Percentiles rank a stretch among this genome's conserved stretches.
Conservation (phyloP, 768 basidiomycete species). For the Amanita pallidorosea region DNA sequence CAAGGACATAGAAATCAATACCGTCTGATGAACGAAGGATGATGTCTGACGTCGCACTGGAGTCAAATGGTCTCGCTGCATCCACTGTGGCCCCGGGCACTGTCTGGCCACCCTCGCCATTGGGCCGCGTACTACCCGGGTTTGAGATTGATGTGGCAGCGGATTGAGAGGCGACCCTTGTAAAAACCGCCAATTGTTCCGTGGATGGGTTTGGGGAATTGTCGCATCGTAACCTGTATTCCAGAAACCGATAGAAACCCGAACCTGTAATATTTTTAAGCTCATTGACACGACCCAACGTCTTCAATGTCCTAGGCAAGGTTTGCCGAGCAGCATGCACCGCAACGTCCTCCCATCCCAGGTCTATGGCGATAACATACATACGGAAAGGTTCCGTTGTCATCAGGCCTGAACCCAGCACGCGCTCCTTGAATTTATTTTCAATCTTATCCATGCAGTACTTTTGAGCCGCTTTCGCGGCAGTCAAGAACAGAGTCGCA, state of each 20-base stretch:
- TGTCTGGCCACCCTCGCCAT: no score
- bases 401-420: background rate
- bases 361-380: background rate
- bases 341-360: background rate
- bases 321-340: background rate
- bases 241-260: background rate
- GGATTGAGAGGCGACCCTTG: background rate
- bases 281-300: background rate
- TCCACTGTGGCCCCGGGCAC: background rate
- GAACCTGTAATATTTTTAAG: background rate
- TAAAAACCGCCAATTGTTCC: background rate
- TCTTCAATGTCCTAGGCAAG: background rate
- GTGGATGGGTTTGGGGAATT: background rate
- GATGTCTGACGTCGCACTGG: constrained; percentile 11
- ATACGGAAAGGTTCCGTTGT: background rate
- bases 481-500: background rate
- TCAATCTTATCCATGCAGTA: constrained; percentile 1
- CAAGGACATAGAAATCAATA: constrained; percentile 19
- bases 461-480: background rate
- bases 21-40: constrained; percentile 18
- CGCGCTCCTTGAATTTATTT: background rate
- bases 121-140: background rate
- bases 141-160: background rate
- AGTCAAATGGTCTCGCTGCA: background rate
- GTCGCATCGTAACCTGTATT: background rate